These are phyloP conservation scores for Solanum commersonii DNA, from an alignment of 257 asterid genomes.

Conservation along the genomic window DNA sequence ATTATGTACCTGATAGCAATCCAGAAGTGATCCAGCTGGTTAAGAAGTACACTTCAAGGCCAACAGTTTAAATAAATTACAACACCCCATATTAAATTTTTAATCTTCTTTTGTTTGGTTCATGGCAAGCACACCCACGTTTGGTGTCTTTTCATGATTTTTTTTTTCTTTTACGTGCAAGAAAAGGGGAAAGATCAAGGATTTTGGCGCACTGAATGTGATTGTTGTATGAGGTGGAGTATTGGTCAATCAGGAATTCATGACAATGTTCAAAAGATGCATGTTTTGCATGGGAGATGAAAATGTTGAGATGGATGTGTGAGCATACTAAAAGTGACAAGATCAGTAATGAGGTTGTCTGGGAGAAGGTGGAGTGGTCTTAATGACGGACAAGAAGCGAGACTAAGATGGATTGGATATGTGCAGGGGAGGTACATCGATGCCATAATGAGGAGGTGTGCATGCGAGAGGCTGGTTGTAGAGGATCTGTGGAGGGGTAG, in stretches of 20 bases:
- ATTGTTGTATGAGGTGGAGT: not conserved
- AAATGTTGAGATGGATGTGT: not conserved
- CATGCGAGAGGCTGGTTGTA: not conserved
- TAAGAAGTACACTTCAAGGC: not conserved
- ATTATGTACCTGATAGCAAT: not conserved
- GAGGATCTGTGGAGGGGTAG: no score
- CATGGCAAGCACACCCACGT: not conserved
- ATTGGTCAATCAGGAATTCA: not conserved
- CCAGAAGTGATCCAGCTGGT: not conserved
- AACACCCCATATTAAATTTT: not conserved
- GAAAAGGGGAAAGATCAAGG: not conserved
- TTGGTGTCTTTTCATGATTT: not conserved
- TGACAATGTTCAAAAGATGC: not conserved
- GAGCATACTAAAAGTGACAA: not conserved
- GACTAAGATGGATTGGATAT: not conserved
- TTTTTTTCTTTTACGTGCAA: not conserved
- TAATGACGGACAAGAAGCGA: not conserved
- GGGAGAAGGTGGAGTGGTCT: not conserved
- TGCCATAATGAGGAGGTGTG: not conserved
- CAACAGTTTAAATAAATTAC: not conserved
- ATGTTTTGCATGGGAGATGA: not conserved
- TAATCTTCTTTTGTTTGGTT: not conserved
- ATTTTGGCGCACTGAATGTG: not conserved
- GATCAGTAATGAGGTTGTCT: not conserved
- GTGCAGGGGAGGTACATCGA: not conserved